Percentiles rank a stretch among this genome's conserved stretches.
These are phyloP conservation scores for Proliferodiscus dingleyae DNA, from an alignment of 2,329 filamentous ascomycete genomes.

Conservation along the genomic window DNA sequence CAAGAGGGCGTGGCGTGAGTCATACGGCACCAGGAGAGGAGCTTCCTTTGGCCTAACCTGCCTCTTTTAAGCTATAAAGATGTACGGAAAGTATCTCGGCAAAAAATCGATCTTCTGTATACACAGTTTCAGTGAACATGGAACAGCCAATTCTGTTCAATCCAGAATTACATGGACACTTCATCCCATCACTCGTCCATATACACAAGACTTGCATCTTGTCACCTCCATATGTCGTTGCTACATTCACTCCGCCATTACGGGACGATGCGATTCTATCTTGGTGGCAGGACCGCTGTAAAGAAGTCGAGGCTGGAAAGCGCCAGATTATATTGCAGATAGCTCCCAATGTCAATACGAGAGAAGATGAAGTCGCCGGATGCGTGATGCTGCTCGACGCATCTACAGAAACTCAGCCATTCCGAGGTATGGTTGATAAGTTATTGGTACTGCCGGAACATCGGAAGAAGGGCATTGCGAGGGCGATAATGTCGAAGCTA, in stretches of 20 bases:
- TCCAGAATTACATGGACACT: conserved; percentile 42
- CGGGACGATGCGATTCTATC: conserved; percentile 49
- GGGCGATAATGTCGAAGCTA: conserved; percentile 46
- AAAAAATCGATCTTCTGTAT: neutral
- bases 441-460: conserved; percentile 50
- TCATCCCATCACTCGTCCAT: conserved; percentile 52
- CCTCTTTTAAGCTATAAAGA: too few species aligned
- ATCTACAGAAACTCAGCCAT: conserved; percentile 49
- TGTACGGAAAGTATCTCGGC: too few species aligned
- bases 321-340: conserved; percentile 52
- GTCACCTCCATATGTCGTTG: conserved; percentile 47
- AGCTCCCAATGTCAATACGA: conserved; percentile 32
- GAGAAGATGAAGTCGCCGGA: conserved; percentile 46
- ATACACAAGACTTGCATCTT: conserved; percentile 57
- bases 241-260: conserved; percentile 56
- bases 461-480: conserved; percentile 48
- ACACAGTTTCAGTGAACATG: conserved; percentile 6
- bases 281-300: conserved; percentile 52
- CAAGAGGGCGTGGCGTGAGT: too few species aligned
- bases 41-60: too few species aligned
- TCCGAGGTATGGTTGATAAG: conserved; percentile 52
- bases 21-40: too few species aligned
- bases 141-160: conserved; percentile 35
- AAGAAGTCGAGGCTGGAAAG: conserved; percentile 41
- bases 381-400: conserved; percentile 51